Evolutionary conservation across 2,329 filamentous ascomycete species (phyloP), one percentile per base, ranked within the genome.

Genomic region (Colletotrichum paranaense): DNA sequence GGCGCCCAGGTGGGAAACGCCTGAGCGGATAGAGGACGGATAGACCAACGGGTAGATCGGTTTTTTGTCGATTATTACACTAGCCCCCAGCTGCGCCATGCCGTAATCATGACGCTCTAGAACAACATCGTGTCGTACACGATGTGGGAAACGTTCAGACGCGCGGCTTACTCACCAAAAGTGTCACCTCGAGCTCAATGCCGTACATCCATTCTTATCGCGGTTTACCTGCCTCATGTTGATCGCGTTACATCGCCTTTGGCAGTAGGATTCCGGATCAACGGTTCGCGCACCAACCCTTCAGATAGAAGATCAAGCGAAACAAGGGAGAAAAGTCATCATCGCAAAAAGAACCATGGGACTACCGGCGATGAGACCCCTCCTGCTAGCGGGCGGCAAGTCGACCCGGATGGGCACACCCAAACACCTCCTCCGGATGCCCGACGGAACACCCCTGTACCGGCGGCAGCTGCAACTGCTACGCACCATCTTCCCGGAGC

Each of bases 331-430:
- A 22, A 49, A 3, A 49, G 19, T 49, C 42, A 19, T 14, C 16
- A 24, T 7, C 30, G 11, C 30, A 11, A 32, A 19, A 19, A 42
- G 9, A 7, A n/a, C 35, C 9, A 73, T 73, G 71, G 60, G 56
- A 70, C 60, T 69, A 38, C 70, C 70, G 14, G 53, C 68, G 26
- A 68, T 74, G 67, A 78, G 77, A 52, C 76, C 79, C 14, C 77
- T 84, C 28, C 69, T 83, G 5, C 77, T 83, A 3, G 80, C 78
- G 8, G 79, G 80, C 24, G 81, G 79, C 30, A 74, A 76, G 38
- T 82, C 80, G 1, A 78, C 81, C 3, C 78, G 79, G 26, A 80
- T 80, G 78, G 77, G 78, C 16, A 72, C 72, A 5, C 78, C 76
- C 5, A 82, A 82, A 56, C 78, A 82, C 64, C 78, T 82, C 16